Percentiles rank a stretch among this genome's conserved stretches.
Evolutionary conservation across 75 land plant species (phyloP).

Genomic region (Selaginella tamariscina): DNA sequence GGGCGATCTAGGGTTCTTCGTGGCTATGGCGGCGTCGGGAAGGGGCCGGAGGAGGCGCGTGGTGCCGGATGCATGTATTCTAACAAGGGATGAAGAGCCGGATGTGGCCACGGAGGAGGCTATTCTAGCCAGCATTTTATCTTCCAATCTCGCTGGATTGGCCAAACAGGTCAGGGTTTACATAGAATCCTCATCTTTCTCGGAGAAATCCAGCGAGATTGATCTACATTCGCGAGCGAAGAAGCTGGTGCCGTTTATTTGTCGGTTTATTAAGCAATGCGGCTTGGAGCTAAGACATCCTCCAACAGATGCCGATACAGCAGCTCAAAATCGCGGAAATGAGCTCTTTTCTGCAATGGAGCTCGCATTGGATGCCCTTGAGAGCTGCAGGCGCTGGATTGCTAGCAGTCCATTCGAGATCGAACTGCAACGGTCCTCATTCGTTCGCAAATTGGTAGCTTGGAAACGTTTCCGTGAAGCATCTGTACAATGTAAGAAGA

Average conservation of each 20-base stretch:
- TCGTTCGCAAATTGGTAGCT: not conserved
- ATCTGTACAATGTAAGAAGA: not conserved
- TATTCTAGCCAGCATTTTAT: not conserved
- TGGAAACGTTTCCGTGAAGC: not conserved
- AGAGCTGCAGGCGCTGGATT: not conserved
- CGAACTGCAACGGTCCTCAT: not conserved
- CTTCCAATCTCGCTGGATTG: not conserved
- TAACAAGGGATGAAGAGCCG: too few relatives aligned
- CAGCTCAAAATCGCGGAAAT: not conserved
- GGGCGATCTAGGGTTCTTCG: conserved; percentile 3
- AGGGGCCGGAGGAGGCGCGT: not conserved
- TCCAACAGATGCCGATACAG: not conserved
- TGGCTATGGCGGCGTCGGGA: not conserved
- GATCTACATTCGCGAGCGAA: not conserved
- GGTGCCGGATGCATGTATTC: too few relatives aligned
- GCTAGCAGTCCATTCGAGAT: not conserved
- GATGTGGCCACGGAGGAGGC: not conserved
- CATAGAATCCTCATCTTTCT: not conserved
- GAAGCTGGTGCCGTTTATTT: not conserved
- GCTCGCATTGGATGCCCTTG: not conserved
- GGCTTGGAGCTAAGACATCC: not conserved
- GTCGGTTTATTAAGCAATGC: not conserved
- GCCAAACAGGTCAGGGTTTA: not conserved
- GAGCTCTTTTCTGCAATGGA: not conserved
- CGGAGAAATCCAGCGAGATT: not conserved